Conservation (phyloP, 169 alveolate genomes). For the Cryptosporidium meleagridis region DNA sequence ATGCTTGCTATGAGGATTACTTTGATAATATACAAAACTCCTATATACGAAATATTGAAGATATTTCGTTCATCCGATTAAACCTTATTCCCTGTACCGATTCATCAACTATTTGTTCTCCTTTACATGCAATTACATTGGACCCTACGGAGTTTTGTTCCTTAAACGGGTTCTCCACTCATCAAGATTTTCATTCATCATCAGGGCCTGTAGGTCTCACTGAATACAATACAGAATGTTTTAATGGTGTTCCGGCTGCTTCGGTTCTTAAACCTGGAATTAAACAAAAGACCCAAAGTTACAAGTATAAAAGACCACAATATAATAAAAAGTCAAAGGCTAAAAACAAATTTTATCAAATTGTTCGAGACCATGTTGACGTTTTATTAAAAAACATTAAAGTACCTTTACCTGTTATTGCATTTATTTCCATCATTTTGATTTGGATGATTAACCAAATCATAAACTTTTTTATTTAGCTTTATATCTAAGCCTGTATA, state of each 20-base stretch:
- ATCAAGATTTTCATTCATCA: not conserved
- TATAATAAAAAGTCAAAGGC: not conserved
- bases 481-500: not conserved
- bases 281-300: constrained; percentile 2
- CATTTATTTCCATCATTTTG: constrained; percentile 13
- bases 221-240: constrained; percentile 38
- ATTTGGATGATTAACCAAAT: constrained; percentile 18
- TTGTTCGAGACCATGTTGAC: not conserved
- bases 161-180: constrained; percentile 28
- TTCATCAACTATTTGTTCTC: constrained; percentile 42
- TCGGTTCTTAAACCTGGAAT: constrained; percentile 44
- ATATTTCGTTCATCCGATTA: constrained; percentile 17
- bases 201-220: not conserved
- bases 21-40: constrained; percentile 58
- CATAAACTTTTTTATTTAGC: not conserved
- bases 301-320: constrained; percentile 3
- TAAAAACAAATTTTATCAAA: not conserved
- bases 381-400: not conserved
- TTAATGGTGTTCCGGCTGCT: constrained; percentile 43
- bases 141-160: constrained; percentile 60
- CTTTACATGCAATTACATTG: constrained; percentile 38
- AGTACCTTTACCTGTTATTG: constrained; percentile 44
- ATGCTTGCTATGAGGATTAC: constrained; percentile 32
- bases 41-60: constrained; percentile 21
- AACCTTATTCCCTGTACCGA: constrained; percentile 58